Percentiles rank a stretch among this genome's conserved stretches.
phyloP scores from a whole-genome alignment of 306 rosid species.

The Adenanthera pavonina region DNA sequence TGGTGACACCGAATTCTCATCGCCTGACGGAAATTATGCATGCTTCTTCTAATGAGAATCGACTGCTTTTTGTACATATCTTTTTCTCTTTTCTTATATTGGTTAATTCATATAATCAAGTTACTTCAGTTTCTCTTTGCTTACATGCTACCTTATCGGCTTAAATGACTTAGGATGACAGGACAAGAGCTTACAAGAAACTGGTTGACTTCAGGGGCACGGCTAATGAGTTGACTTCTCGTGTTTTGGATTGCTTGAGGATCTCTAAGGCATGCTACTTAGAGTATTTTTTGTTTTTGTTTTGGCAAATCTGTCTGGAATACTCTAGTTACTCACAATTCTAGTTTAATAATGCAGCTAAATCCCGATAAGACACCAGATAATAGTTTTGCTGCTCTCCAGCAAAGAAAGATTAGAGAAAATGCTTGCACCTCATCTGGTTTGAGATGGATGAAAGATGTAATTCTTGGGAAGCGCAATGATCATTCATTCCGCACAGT shows the following conservation, averaged over 20 bases:
- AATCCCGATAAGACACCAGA: constrained; percentile 61
- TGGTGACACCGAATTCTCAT: constrained; percentile 86
- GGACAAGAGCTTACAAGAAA: constrained; percentile 78
- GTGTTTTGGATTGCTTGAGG: constrained; percentile 81
- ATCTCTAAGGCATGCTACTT: constrained; percentile 76
- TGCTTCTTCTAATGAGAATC: constrained; percentile 64
- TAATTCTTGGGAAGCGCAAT: constrained; percentile 91
- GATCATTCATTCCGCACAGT: constrained; percentile 81
- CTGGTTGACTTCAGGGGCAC: constrained; percentile 84
- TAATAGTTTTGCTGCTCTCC: constrained; percentile 55
- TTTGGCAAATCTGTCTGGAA: constrained; percentile 30
- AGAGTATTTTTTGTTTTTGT: constrained; percentile 14
- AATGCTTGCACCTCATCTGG: constrained; percentile 79
- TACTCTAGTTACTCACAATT: constrained; percentile 45
- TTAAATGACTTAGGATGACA: constrained; percentile 68
- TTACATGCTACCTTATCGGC: constrained; percentile 41
- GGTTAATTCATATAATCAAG: constrained; percentile 24
- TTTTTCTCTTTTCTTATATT: constrained; percentile 27
- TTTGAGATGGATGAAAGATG: constrained; percentile 93
- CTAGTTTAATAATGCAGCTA: constrained; percentile 65
- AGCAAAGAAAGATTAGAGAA: constrained; percentile 63
- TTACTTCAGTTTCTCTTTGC: constrained; percentile 34
- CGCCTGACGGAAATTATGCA: constrained; percentile 75
- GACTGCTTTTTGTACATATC: constrained; percentile 70
- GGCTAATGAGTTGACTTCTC: constrained; percentile 77